Base-by-base conservation (phyloP, 345 rosid species). In the Schrenkiella parvula region DNA sequence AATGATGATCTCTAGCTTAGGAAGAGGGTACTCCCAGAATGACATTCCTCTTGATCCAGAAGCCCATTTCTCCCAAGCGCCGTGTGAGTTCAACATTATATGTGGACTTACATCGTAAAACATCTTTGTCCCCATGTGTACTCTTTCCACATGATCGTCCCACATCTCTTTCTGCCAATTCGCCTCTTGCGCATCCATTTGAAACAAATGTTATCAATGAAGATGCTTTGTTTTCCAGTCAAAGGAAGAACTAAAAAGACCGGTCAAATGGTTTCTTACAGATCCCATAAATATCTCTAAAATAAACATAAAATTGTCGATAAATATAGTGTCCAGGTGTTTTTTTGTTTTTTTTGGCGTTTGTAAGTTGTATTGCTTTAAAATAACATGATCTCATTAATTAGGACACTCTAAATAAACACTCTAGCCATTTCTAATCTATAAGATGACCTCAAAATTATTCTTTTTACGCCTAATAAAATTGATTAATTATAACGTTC, bases 21-120 rank as follows among this genome's bases (percentile, higher is more conserved):
- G 77, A 56, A 71, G 63, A 26, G 80, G 76, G 9, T 77, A 71
- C 51, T 77, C 73, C 77, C 73, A 71, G 1, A 71, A 39, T 10
- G 44, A 35, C 69, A 64, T 41, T 15, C 71, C 68, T 34, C 0
- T 5, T 4, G 53, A 23, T 41, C 43, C 58, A 6, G 58, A 55
- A 31, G 14, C 26, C 55, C 71, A 8, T 21, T 28, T 65, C 26
- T 77, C 73, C 15, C 55, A 65, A 5, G 37, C 55, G 2, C 80
- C 80, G n/a, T 64, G 52, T 11, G 77, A 71, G 61, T 70, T 74
- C 65, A 75, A 42, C 69, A 52, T 53, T 54, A 73, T 6, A 44
- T 59, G 69, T 42, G 75, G 75, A 68, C 13, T 11, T 46, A 41
- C 41, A 11, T 68, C 74, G 65, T 75, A 75, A 17, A 39, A 1